phyloP scores from a whole-genome alignment of 2,329 filamentous ascomycete species.

The Aspergillus ibericus region DNA sequence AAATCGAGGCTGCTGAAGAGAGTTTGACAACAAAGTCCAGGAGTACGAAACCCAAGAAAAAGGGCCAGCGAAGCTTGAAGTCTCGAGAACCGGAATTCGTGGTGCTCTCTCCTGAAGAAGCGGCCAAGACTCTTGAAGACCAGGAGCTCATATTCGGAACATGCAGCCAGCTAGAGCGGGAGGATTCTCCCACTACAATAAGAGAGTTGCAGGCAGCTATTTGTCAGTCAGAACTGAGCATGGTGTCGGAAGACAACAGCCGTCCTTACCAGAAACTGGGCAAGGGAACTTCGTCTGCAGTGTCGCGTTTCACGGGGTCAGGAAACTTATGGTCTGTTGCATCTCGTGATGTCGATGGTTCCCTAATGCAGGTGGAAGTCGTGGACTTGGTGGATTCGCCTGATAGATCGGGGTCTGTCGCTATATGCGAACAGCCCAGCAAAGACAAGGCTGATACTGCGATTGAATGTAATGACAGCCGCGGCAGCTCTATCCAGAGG shows the following conservation, averaged over 20 bases:
- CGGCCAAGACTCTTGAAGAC: constrained; percentile 62
- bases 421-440: constrained; percentile 1
- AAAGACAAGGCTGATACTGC: background rate
- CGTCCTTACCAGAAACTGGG: background rate
- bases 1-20: constrained; percentile 1
- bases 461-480: background rate
- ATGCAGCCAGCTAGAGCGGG: constrained; percentile 74
- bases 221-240: constrained; percentile 30
- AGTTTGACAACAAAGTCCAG: background rate
- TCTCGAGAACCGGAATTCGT: constrained; percentile 49
- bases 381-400: constrained; percentile 58
- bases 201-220: constrained; percentile 33
- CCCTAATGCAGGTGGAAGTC: constrained; percentile 63
- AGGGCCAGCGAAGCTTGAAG: constrained; percentile 24
- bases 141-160: constrained; percentile 85
- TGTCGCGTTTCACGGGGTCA: constrained; percentile 29
- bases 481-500: background rate
- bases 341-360: constrained; percentile 65
- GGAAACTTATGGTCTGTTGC: constrained; percentile 68
- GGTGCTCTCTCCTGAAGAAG: constrained; percentile 68
- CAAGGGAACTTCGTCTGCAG: constrained; percentile 10
- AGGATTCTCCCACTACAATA: constrained; percentile 65
- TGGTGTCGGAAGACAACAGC: constrained; percentile 3
- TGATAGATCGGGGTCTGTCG: constrained; percentile 6
- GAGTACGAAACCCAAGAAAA: constrained; percentile 14